Evolutionary conservation across 2,329 filamentous ascomycete genomes (phyloP), one percentile per base, ranked within the genome.

Genomic region (Leptodontidium sp.): DNA sequence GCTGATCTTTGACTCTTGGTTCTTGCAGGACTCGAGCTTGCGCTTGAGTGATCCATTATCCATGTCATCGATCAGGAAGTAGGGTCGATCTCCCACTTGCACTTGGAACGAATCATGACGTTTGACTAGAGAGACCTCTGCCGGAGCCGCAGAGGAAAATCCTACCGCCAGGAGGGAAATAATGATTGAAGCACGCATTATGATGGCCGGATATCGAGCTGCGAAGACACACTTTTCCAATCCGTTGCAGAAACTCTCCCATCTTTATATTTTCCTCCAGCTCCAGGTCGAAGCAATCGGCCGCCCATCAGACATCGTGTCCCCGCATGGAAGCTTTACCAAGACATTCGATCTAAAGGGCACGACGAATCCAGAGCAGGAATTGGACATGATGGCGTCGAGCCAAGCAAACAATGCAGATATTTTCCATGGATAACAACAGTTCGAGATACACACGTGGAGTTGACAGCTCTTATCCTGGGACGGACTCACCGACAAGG

Each of bases 1-100:
- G 59, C 59, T 62, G 43, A 62, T 62, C 26, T 38, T 29, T 3
- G 59, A 62, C 17, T 49, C 43, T 15, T 62, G 59, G 43, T 62
- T 47, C 43, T 62, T 62, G 59, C 59, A 62, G 12, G 59, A 62
- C 29, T 62, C 59, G 8, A 62, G 59, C 43, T 62, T 62, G 43
- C 59, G 59, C 59, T 62, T 62, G 14, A 62, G 59, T 14, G 43
- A 21, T n/a, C 59, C 59, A 24, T 62, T 40, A 15, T 62, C 59
- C 59, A 62, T 62, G n/a, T 62, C 26, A 15, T 62, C 29, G 43
- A 62, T 50, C 43, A 62, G 15, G 29, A 50, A 62, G 29, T 62
- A 62, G 12, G 59, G 59, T 5, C 59, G 43, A 50, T 62, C 59
- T 45, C 59, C 59, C 3, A 62, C 45, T 21, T 62, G 59, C 1